phyloP scores from a whole-genome alignment of 306 rosid species.

The Macrotyloma uniflorum region DNA sequence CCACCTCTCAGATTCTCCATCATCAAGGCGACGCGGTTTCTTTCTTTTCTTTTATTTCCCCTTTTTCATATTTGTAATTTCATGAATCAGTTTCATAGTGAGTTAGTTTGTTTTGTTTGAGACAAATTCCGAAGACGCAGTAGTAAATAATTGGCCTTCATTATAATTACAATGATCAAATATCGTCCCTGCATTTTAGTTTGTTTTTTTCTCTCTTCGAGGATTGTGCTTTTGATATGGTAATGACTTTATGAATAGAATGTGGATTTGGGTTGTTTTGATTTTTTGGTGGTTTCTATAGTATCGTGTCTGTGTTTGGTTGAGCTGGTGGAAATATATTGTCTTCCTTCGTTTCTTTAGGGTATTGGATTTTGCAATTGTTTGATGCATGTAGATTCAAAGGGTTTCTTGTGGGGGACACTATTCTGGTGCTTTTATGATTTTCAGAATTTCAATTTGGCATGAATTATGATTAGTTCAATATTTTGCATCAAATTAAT shows the following conservation, averaged over 20 bases:
- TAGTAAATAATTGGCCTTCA: constrained; percentile 13
- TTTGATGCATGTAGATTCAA: neutral
- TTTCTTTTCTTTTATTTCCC: neutral
- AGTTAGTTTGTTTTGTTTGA: neutral
- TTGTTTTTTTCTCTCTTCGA: neutral
- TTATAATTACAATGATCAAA: neutral
- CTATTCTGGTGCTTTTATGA: neutral
- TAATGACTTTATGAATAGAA: neutral
- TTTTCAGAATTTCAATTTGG: neutral
- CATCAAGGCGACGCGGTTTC: neutral
- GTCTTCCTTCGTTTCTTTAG: neutral
- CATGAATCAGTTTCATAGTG: neutral
- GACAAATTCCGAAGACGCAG: neutral
- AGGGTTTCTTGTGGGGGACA: neutral
- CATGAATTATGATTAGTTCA: neutral
- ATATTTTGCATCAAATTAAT: neutral
- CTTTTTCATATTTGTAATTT: neutral
- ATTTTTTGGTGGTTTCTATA: neutral
- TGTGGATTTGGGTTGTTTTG: neutral
- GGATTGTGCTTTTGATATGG: neutral
- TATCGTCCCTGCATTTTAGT: neutral
- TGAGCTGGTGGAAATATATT: neutral
- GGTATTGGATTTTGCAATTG: neutral
- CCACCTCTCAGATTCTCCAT: neutral
- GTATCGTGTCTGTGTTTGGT: neutral